A percentile compares a stretch with the other conserved stretches of the same genome.
Conservation (phyloP, 108 stramenopile genomes). For the Cylindrotheca closterium region DNA sequence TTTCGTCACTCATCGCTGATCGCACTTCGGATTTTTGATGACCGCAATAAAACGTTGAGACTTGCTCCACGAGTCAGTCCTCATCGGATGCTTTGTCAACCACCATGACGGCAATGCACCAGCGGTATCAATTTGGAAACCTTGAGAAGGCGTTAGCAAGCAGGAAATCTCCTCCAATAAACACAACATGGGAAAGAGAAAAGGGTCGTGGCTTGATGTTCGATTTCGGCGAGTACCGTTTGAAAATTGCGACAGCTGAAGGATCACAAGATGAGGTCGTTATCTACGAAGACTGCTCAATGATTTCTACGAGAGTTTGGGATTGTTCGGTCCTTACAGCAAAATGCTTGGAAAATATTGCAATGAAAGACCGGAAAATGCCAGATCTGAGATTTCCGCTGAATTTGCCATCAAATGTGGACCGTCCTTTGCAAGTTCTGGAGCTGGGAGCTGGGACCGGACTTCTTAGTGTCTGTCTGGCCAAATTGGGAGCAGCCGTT, state of each 20-base stretch:
- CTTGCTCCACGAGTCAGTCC: too few species aligned
- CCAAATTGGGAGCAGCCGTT: constrained; percentile 32
- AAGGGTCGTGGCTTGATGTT: background rate
- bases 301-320: constrained; percentile 27
- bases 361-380: background rate
- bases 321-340: constrained; percentile 24
- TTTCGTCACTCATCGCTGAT: too few species aligned
- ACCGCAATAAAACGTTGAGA: too few species aligned
- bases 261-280: constrained; percentile 12
- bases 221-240: constrained; percentile 10
- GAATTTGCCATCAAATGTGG: background rate
- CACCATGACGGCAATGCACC: too few species aligned
- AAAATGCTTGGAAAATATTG: constrained; percentile 22
- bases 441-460: constrained; percentile 30
- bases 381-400: constrained; percentile 9
- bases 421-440: constrained; percentile 17
- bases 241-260: constrained; percentile 1
- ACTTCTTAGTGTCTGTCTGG: constrained; percentile 20
- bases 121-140: too few species aligned
- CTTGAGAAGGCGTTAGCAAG: background rate
- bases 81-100: too few species aligned
- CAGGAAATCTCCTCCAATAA: background rate
- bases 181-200: constrained; percentile 19
- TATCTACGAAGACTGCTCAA: constrained; percentile 15
- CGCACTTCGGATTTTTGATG: too few species aligned